Base-by-base conservation (phyloP, 2,329 filamentous ascomycete species). In the Juglanconis oblonga region DNA sequence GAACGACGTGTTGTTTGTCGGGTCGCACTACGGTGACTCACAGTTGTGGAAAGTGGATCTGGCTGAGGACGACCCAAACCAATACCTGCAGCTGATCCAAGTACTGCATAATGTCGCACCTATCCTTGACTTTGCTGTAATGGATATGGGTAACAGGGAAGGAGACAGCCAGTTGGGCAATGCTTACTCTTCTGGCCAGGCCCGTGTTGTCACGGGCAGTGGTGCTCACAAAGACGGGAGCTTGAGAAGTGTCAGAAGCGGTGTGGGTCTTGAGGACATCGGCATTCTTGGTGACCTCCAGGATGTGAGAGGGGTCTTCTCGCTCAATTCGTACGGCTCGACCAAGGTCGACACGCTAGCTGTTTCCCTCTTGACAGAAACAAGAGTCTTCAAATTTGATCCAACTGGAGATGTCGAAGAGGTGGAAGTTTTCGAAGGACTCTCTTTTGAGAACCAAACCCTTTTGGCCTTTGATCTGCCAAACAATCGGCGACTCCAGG, bases 121-220 rank as follows among this genome's bases (percentile, higher is more conserved):
- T 0, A 80, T 99, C 47, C 77, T 98, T 44, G 95, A 99, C 71
- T 97, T 99, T 67, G 88, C 90, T 1, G 86, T 99, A 14, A 97
- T 98, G 92, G 95, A 98, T 69, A 90, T 98, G 81, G 94, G 93
- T 0, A 93, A 92, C 67, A 83, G 91, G 58, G 88, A 91, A 62
- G 88, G 88, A 29, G 89, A 95, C 64, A 86, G 82, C 8, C 87
- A 91, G 60, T 74, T 80, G 17, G 89, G 88, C 3, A 96, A 95
- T 68, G 91, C 95, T 64, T 99, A 97, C 69, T 96, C 93, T 0
- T 97, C 94, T 0, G 95, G 95, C 0, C 94, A 99, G 74, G 93
- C 95, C 50, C 86, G 93, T 44, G 90, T 99, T 62, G 92, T 99
- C 10, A 93, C 94, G 2, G 94, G 92, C 0, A 97, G 93, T 58